Evolutionary conservation across 345 rosid species (phyloP).

Genomic region (Ricinus communis): DNA sequence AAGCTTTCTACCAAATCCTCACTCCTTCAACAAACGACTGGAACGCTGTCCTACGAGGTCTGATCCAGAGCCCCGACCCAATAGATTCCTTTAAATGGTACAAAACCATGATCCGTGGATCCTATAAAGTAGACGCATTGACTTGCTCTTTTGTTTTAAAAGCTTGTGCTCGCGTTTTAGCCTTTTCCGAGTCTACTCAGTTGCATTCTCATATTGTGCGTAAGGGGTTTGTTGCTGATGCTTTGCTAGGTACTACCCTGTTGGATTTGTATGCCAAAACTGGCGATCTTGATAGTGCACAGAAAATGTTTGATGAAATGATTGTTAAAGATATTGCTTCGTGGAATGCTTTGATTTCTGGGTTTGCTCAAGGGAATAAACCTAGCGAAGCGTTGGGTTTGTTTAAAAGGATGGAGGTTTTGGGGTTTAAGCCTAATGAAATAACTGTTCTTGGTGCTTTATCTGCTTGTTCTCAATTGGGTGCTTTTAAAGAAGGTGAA

Average conservation of each 20-base stretch:
- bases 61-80: constrained; percentile 54
- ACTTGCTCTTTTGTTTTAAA: constrained; percentile 77
- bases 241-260: constrained; percentile 73
- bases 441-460: constrained; percentile 75
- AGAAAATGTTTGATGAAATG: constrained; percentile 78
- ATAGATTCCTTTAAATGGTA: constrained; percentile 55
- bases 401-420: constrained; percentile 53
- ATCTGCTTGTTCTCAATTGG: constrained; percentile 75
- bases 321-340: constrained; percentile 61
- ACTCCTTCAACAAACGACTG: constrained; percentile 75
- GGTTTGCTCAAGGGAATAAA: constrained; percentile 60
- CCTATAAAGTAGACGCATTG: constrained; percentile 62
- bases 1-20: constrained; percentile 44
- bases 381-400: constrained; percentile 63
- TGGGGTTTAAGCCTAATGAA: constrained; percentile 58
- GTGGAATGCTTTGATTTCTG: constrained; percentile 84
- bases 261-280: constrained; percentile 65
- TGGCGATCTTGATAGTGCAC: constrained; percentile 50
- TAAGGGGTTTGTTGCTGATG: constrained; percentile 61
- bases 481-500: constrained; percentile 67
- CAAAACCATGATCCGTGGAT: constrained; percentile 42
- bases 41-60: constrained; percentile 85
- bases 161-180: constrained; percentile 73
- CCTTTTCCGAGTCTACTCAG: constrained; percentile 46
- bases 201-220: constrained; percentile 55